These are phyloP conservation scores for Suhomyces bolitotheri DNA, from an alignment of 1,139 yeast genomes.

Conservation along the genomic window DNA sequence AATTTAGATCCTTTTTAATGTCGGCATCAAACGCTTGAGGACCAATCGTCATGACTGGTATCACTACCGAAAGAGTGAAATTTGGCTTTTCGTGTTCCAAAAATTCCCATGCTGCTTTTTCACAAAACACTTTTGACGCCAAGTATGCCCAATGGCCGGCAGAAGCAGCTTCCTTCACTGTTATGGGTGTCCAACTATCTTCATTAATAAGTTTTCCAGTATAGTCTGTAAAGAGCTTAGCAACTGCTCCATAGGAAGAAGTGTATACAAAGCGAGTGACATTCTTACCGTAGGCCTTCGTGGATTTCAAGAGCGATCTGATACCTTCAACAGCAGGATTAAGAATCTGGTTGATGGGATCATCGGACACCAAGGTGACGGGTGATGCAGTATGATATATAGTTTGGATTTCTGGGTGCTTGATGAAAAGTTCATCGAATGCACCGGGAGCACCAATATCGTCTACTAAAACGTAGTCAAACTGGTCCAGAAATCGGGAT, in stretches of 20 bases:
- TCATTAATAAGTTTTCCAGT: conserved; percentile 1
- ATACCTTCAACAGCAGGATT: conserved; percentile 1
- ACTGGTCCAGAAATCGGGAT: conserved; percentile 13
- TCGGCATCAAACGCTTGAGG: conserved; percentile 2
- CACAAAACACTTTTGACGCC: conserved; percentile 1
- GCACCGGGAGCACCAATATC: conserved; percentile 11
- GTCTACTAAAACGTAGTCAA: neutral
- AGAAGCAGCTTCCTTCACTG: neutral
- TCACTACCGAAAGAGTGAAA: neutral
- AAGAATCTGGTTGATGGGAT: neutral
- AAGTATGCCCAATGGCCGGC: conserved; percentile 1
- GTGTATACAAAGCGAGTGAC: conserved; percentile 1
- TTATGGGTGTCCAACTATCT: neutral
- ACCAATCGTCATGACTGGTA: conserved; percentile 1
- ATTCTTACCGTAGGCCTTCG: conserved; percentile 1
- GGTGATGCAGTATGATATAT: conserved; percentile 2
- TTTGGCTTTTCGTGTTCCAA: conserved; percentile 2
- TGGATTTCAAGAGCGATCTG: conserved; percentile 1
- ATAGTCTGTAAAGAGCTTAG: neutral
- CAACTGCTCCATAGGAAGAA: conserved; percentile 1
- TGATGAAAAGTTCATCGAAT: neutral
- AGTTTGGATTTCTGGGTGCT: neutral
- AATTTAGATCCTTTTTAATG: neutral
- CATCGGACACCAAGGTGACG: neutral
- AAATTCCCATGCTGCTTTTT: conserved; percentile 1